Evolutionary conservation across 2,329 filamentous ascomycete genomes (phyloP).

Genomic region (Penicillium sp.): DNA sequence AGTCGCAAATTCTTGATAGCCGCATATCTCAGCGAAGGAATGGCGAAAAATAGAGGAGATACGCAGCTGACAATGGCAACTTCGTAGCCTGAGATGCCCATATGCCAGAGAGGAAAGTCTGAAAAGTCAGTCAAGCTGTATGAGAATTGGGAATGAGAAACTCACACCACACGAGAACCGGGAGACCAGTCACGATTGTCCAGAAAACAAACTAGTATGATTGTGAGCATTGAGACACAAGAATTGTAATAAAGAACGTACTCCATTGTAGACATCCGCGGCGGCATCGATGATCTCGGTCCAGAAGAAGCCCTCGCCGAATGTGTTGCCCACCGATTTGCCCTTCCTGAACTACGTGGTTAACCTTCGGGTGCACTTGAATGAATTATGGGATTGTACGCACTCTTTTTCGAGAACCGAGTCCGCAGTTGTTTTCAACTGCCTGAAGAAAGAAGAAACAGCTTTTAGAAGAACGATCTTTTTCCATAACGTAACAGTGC

Average conservation of each 20-base stretch:
- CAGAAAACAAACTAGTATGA: conserved; percentile 75
- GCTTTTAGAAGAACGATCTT: conserved; percentile 34
- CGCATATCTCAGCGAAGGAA: conserved; percentile 61
- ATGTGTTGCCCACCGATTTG: conserved; percentile 63
- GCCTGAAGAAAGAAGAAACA: conserved; percentile 37
- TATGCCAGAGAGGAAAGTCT: conserved; percentile 97
- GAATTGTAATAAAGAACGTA: conserved; percentile 44
- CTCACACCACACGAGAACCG: conserved; percentile 88
- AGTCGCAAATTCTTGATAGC: conserved; percentile 63
- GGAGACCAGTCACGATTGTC: conserved; percentile 86
- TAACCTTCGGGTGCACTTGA: conserved; percentile 16
- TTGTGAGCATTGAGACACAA: conserved; percentile 21
- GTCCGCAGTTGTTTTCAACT: conserved; percentile 45
- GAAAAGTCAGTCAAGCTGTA: conserved; percentile 9
- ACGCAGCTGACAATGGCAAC: conserved; percentile 77
- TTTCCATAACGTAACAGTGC: conserved; percentile 36
- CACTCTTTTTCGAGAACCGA: conserved; percentile 66
- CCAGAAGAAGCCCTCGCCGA: conserved; percentile 67
- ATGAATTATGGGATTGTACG: conserved; percentile 37
- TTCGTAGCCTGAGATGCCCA: conserved; percentile 97
- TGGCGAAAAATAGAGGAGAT: conserved; percentile 71
- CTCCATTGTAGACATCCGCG: conserved; percentile 87
- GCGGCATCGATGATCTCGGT: conserved; percentile 68
- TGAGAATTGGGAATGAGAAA: conserved; percentile 19
- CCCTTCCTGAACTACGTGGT: conserved; percentile 57